phyloP scores from a whole-genome alignment of 805 yeast genomes.

The Saccharomycopsis fermentans region DNA sequence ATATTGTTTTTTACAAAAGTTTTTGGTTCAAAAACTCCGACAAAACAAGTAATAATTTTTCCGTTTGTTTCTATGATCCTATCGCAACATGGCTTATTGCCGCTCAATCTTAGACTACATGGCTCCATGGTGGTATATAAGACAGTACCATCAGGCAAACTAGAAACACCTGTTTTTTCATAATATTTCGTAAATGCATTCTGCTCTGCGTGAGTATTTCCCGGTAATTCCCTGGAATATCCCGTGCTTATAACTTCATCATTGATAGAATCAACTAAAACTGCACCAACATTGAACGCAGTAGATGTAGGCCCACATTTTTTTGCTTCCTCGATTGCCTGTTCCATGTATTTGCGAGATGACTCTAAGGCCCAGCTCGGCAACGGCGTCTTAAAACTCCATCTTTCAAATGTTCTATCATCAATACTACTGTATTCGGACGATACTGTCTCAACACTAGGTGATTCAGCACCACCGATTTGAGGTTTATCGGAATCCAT shows the following conservation, averaged over 20 bases:
- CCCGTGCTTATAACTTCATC: slow-evolving; percentile 65
- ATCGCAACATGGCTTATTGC: slow-evolving; percentile 81
- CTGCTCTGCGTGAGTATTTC: slow-evolving; percentile 97
- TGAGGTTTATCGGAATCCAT: not conserved
- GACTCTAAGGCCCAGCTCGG: slow-evolving; percentile 76
- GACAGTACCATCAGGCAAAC: slow-evolving; percentile 66
- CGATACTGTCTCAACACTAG: not conserved
- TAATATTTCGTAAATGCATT: slow-evolving; percentile 77
- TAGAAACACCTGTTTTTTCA: slow-evolving; percentile 22
- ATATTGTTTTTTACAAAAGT: slow-evolving; percentile 75
- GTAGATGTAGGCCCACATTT: slow-evolving; percentile 76
- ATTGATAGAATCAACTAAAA: slow-evolving; percentile 46
- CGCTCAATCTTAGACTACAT: slow-evolving; percentile 80
- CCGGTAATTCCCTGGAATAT: slow-evolving; percentile 81
- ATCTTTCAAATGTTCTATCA: slow-evolving; percentile 29
- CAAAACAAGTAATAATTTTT: slow-evolving; percentile 63
- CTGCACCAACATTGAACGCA: slow-evolving; percentile 93
- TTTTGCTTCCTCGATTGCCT: slow-evolving; percentile 69
- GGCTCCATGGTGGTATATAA: slow-evolving; percentile 97
- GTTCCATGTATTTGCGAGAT: slow-evolving; percentile 53
- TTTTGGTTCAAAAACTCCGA: slow-evolving; percentile 86
- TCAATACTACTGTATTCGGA: slow-evolving; percentile 20
- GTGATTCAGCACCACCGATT: not conserved
- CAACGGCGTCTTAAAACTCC: slow-evolving; percentile 67
- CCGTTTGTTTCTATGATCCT: slow-evolving; percentile 47